Conservation (phyloP, 805 yeast species). For the Wickerhamiella lipophila region DNA sequence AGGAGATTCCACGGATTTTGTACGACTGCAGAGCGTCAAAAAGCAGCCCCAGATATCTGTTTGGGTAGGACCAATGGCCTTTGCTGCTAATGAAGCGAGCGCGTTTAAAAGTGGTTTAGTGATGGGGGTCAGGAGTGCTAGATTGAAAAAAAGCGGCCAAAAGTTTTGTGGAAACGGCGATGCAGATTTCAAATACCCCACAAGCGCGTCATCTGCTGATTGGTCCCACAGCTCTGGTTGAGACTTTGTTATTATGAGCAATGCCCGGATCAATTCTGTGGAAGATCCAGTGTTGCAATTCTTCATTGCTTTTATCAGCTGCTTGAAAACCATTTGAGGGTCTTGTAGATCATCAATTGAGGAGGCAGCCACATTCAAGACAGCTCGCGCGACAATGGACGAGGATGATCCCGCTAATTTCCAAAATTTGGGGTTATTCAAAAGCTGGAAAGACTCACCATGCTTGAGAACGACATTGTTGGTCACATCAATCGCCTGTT, state of each 20-base stretch:
- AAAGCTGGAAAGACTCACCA: constrained; percentile 20
- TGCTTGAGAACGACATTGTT: constrained; percentile 6
- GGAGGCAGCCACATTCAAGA: constrained; percentile 31
- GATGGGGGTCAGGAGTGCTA: not conserved
- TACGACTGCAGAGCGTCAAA: constrained; percentile 15
- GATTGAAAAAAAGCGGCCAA: constrained; percentile 21
- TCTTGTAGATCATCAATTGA: constrained; percentile 21
- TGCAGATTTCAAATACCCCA: constrained; percentile 13
- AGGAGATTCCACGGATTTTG: not conserved
- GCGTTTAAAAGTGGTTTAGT: not conserved
- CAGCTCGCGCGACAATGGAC: constrained; percentile 33
- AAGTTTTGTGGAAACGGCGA: constrained; percentile 15
- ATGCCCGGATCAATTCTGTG: constrained; percentile 25
- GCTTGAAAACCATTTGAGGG: constrained; percentile 14
- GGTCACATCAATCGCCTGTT: constrained; percentile 32
- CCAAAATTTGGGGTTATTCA: constrained; percentile 36
- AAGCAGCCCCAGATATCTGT: constrained; percentile 21
- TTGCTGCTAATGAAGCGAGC: not conserved
- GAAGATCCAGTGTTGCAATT: constrained; percentile 15
- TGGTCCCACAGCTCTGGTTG: constrained; percentile 26
- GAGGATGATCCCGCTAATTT: constrained; percentile 32
- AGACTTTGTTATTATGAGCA: constrained; percentile 35
- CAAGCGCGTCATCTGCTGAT: constrained; percentile 16
- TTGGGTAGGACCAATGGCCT: constrained; percentile 2
- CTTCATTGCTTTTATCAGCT: constrained; percentile 20